A percentile compares a stretch with the other conserved stretches of the same genome.
These are phyloP conservation scores for Hirsutella minnesotensis DNA, from an alignment of 2,329 filamentous ascomycete genomes.

Conservation along the genomic window DNA sequence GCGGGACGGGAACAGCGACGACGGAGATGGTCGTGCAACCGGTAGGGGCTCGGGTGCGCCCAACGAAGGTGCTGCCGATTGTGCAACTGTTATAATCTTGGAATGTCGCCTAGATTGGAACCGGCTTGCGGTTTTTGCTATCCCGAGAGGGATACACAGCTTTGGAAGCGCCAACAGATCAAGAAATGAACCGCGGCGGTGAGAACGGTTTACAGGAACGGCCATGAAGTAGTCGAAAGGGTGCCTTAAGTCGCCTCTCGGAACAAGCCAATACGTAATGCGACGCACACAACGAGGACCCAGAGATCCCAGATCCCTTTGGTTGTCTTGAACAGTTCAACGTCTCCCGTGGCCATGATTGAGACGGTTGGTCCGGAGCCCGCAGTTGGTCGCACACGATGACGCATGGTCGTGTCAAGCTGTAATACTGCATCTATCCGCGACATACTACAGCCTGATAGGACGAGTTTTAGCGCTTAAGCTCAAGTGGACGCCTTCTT, in stretches of 20 bases:
- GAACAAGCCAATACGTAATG: too few species aligned
- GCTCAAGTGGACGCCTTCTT: neutral
- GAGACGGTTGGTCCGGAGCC: too few species aligned
- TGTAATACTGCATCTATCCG: neutral
- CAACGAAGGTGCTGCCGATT: neutral
- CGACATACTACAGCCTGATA: neutral
- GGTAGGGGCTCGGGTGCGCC: neutral
- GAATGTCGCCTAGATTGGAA: neutral
- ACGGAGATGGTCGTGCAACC: neutral
- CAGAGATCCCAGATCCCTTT: too few species aligned
- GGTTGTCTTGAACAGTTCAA: too few species aligned
- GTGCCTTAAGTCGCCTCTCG: too few species aligned
- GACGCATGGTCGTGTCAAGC: neutral
- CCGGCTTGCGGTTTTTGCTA: neutral
- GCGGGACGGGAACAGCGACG: neutral
- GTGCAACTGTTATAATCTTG: neutral
- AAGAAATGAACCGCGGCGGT: too few species aligned
- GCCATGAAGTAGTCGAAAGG: too few species aligned
- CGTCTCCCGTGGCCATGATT: too few species aligned
- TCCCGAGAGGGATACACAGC: too few species aligned
- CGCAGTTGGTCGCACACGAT: slow-evolving; percentile 1
- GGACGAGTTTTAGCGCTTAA: neutral
- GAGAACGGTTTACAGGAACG: too few species aligned
- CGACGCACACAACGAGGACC: too few species aligned
- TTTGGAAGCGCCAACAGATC: too few species aligned